Evolutionary conservation across 495 filamentous ascomycete genomes (phyloP).

Genomic region (Lepidopterella palustris): DNA sequence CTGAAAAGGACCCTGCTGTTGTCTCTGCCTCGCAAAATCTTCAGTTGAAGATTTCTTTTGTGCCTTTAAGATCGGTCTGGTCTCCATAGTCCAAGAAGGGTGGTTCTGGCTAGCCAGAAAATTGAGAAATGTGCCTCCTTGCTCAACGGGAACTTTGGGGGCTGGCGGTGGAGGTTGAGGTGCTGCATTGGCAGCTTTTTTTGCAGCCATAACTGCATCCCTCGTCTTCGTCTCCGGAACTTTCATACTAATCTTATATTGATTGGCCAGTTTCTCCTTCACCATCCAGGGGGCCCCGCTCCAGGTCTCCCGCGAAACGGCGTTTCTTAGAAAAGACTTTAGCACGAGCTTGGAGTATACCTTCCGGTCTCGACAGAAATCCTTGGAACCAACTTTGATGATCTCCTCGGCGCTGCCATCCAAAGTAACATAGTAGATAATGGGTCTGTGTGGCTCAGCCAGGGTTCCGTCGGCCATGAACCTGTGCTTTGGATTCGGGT

Average conservation of each 20-base stretch:
- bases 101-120: conserved; percentile 2
- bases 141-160: not conserved
- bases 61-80: not conserved
- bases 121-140: conserved; percentile 11
- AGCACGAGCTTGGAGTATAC: conserved; percentile 94
- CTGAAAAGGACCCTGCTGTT: conserved; percentile 2
- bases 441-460: conserved; percentile 15
- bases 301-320: conserved; percentile 85
- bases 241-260: conserved; percentile 76
- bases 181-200: conserved; percentile 17
- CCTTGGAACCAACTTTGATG: conserved; percentile 14
- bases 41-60: not conserved
- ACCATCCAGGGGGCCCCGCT: conserved; percentile 93
- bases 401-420: conserved; percentile 14
- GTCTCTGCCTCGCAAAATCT: not conserved
- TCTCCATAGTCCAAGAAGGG: not conserved
- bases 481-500: conserved; percentile 54
- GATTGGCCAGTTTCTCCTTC: conserved; percentile 73
- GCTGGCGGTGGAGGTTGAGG: not conserved
- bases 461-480: conserved; percentile 38
- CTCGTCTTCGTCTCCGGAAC: conserved; percentile 70
- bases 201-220: conserved; percentile 13
- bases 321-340: conserved; percentile 90
- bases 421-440: conserved; percentile 17
- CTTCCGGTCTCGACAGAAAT: conserved; percentile 74